Evolutionary conservation across 768 basidiomycete species (phyloP).

Genomic region (Russula sp.): DNA sequence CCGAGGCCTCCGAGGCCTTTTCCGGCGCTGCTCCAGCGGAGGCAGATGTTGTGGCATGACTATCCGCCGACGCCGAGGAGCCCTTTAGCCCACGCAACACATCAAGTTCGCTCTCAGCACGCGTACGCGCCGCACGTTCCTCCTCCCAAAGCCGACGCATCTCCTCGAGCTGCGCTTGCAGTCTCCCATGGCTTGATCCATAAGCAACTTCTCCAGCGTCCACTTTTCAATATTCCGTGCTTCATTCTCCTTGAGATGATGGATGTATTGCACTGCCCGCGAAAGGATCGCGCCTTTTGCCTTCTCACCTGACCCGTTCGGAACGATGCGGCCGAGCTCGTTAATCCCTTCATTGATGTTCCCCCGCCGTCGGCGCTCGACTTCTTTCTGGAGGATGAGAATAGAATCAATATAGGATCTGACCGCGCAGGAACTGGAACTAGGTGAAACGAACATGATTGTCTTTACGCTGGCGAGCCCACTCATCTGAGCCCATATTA

Average conservation of each 20-base stretch:
- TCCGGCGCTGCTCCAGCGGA: slow-evolving; percentile 15
- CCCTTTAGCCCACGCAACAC: slow-evolving; percentile 42
- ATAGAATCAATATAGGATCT: slow-evolving; percentile 6
- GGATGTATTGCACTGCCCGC: slow-evolving; percentile 88
- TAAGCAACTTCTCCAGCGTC: slow-evolving; percentile 88
- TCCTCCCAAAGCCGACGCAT: slow-evolving; percentile 79
- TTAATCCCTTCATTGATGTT: slow-evolving; percentile 98
- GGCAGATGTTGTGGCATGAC: slow-evolving; percentile 10
- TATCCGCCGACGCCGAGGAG: slow-evolving; percentile 16
- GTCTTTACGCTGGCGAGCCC: slow-evolving; percentile 76
- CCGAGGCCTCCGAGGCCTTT: slow-evolving; percentile 13
- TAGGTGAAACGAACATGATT: slow-evolving; percentile 59
- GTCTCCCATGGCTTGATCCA: slow-evolving; percentile 91
- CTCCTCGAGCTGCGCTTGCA: slow-evolving; percentile 81
- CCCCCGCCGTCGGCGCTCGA: slow-evolving; percentile 89
- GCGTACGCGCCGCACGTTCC: slow-evolving; percentile 57
- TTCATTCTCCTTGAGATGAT: slow-evolving; percentile 87
- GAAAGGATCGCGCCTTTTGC: slow-evolving; percentile 87
- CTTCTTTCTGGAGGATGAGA: slow-evolving; percentile 75
- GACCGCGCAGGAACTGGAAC: neutral
- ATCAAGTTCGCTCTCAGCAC: slow-evolving; percentile 65
- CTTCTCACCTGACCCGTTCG: slow-evolving; percentile 81
- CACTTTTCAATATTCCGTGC: slow-evolving; percentile 90
- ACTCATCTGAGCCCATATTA: slow-evolving; percentile 71
- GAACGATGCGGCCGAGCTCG: slow-evolving; percentile 84